Percentiles rank a stretch among this genome's conserved stretches.
Conservation (phyloP, 164 flowering plant species). For the Aristolochia californica region DNA sequence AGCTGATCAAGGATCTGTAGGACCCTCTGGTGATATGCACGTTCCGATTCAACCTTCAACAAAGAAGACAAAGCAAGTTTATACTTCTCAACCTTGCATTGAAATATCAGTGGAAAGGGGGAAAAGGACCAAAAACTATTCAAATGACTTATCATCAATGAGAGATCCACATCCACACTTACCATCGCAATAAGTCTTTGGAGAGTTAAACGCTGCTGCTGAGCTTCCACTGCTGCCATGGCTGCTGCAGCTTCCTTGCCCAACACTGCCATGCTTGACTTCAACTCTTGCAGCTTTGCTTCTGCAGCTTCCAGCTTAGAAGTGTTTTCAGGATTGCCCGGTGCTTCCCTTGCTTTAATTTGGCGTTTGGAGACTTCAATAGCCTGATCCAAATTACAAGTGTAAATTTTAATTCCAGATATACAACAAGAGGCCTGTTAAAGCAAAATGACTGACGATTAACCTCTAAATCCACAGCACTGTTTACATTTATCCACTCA, state of each 20-base stretch:
- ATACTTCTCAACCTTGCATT: background rate
- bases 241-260: conserved; percentile 95
- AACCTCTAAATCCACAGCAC: too few species aligned
- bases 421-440: too few species aligned
- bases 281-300: conserved; percentile 70
- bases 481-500: too few species aligned
- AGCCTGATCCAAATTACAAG: conserved; percentile 32
- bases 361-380: conserved; percentile 86
- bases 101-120: background rate
- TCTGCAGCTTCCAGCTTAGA: conserved; percentile 77
- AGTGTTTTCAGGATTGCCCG: conserved; percentile 38
- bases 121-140: too few species aligned
- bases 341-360: conserved; percentile 60
- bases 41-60: conserved; percentile 82
- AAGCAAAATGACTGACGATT: too few species aligned
- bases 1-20: conserved; percentile 86
- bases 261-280: conserved; percentile 58
- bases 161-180: conserved; percentile 5
- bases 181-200: conserved; percentile 88
- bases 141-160: background rate
- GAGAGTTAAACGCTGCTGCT: conserved; percentile 86
- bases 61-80: background rate
- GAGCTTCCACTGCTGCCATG: conserved; percentile 94
- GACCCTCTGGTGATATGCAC: conserved; percentile 61
- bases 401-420: too few species aligned